Percentiles rank a stretch among this genome's conserved stretches.
These are phyloP conservation scores for Beta corolliflora DNA, from an alignment of 179 eudicot genomes.

Conservation along the genomic window DNA sequence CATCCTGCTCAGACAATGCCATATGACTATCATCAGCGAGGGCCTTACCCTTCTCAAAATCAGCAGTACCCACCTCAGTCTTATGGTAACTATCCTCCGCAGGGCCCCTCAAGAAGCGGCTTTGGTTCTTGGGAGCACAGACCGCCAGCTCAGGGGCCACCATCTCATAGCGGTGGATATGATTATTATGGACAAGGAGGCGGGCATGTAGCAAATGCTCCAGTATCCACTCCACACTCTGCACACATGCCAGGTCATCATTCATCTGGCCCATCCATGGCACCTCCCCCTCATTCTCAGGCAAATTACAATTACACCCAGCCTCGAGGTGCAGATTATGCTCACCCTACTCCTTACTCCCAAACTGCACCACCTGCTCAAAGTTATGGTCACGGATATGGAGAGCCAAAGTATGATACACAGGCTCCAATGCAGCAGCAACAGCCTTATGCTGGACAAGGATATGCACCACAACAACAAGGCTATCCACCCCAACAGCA, in stretches of 20 bases:
- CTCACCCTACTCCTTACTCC: slow-evolving; percentile 51
- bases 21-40: slow-evolving; percentile 68
- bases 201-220: slow-evolving; percentile 40
- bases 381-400: slow-evolving; percentile 65
- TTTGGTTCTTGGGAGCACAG: slow-evolving; percentile 81
- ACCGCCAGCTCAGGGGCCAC: slow-evolving; percentile 67
- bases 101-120: slow-evolving; percentile 60
- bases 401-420: slow-evolving; percentile 55
- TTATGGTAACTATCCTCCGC: slow-evolving; percentile 64
- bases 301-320: slow-evolving; percentile 70
- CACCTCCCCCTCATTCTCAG: slow-evolving; percentile 48
- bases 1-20: slow-evolving; percentile 50
- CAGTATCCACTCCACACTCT: slow-evolving; percentile 29
- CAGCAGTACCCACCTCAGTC: slow-evolving; percentile 60
- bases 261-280: slow-evolving; percentile 49
- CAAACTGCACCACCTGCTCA: slow-evolving; percentile 57
- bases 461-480: slow-evolving; percentile 18
- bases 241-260: slow-evolving; percentile 41
- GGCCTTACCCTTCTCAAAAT: slow-evolving; percentile 62
- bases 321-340: slow-evolving; percentile 50
- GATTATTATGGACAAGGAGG: slow-evolving; percentile 58
- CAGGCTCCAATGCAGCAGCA: slow-evolving; percentile 58
- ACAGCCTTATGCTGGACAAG: slow-evolving; percentile 56
- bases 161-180: slow-evolving; percentile 57
- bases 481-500: slow-evolving; percentile 35